These are phyloP conservation scores for Exidia glandulosa DNA, from an alignment of 768 basidiomycete species.

Conservation along the genomic window DNA sequence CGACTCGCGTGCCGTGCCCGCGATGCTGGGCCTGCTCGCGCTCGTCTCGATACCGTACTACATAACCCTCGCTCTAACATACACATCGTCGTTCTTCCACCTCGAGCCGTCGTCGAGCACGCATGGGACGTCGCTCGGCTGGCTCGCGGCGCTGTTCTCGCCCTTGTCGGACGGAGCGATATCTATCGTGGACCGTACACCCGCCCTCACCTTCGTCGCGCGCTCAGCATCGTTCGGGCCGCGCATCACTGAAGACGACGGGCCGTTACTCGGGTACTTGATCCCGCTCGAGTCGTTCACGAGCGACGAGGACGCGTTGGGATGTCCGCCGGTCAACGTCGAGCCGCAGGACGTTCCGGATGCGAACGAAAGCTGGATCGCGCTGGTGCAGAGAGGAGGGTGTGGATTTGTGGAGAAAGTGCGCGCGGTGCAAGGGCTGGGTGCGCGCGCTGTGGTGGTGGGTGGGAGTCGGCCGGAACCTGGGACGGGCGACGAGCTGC, in stretches of 20 bases:
- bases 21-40: neutral
- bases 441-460: slow-evolving; percentile 84
- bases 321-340: slow-evolving; percentile 60
- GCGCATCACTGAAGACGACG: slow-evolving; percentile 37
- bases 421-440: slow-evolving; percentile 41
- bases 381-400: slow-evolving; percentile 76
- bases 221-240: slow-evolving; percentile 68
- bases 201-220: slow-evolving; percentile 58
- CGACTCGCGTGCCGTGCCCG: too few species aligned
- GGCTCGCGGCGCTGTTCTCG: neutral
- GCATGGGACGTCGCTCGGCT: neutral
- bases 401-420: slow-evolving; percentile 90
- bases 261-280: slow-evolving; percentile 60
- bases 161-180: slow-evolving; percentile 15
- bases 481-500: slow-evolving; percentile 62
- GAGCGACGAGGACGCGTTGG: slow-evolving; percentile 20
- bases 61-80: too few species aligned
- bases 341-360: slow-evolving; percentile 42
- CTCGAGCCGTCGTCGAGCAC: neutral
- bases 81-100: too few species aligned
- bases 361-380: slow-evolving; percentile 71
- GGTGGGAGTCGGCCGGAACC: slow-evolving; percentile 63
- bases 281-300: slow-evolving; percentile 61
- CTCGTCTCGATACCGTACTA: neutral
- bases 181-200: slow-evolving; percentile 65